Conservation (phyloP, 2,329 filamentous ascomycete genomes). For the Cercospora beticola region DNA sequence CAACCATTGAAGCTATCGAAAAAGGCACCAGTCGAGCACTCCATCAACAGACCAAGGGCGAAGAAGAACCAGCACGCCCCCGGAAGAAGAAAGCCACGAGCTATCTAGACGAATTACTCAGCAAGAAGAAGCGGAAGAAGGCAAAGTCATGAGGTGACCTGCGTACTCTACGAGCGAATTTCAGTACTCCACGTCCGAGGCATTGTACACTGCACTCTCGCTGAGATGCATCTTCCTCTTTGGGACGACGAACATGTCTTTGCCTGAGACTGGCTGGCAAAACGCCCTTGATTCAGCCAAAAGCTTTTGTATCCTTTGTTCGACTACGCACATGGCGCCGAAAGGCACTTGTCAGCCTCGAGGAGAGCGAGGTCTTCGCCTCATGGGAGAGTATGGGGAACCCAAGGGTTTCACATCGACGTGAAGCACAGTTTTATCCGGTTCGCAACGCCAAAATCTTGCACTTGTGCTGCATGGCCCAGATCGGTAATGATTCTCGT, state of each 20-base stretch:
- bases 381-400: not conserved
- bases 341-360: not conserved
- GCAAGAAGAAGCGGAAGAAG: slow-evolving; percentile 51
- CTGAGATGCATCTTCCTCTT: not conserved
- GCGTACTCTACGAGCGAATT: not conserved
- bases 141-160: slow-evolving; percentile 2
- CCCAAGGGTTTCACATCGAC: not conserved
- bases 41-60: slow-evolving; percentile 7
- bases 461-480: not conserved
- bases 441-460: not conserved
- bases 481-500: not conserved
- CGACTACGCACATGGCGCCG: not conserved
- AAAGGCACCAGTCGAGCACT: slow-evolving; percentile 1
- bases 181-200: not conserved
- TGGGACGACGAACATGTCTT: not conserved
- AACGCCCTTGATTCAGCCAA: not conserved
- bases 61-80: slow-evolving; percentile 15
- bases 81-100: slow-evolving; percentile 29
- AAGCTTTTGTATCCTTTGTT: not conserved
- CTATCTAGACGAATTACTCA: slow-evolving; percentile 58
- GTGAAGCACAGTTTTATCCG: not conserved
- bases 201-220: not conserved
- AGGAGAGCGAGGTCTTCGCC: not conserved
- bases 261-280: not conserved
- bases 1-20: slow-evolving; percentile 13